Conservation (phyloP, 306 rosid species). For the Geum urbanum region DNA sequence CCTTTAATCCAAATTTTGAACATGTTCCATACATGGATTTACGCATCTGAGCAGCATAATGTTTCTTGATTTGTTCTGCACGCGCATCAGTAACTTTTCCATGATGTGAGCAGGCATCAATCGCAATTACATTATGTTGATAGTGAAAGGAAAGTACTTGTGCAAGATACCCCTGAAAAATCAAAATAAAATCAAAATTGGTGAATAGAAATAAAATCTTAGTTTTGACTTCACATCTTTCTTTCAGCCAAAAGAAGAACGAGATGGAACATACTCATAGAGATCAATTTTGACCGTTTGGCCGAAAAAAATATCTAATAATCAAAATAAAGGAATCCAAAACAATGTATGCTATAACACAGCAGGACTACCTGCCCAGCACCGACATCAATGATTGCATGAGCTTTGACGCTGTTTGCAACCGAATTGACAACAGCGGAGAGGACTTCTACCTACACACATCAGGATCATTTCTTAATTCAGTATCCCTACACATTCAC, state of each 20-base stretch:
- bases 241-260: constrained; percentile 7
- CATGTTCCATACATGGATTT: constrained; percentile 55
- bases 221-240: neutral
- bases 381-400: constrained; percentile 73
- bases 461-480: constrained; percentile 15
- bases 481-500: constrained; percentile 22
- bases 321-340: neutral
- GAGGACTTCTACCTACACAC: constrained; percentile 68
- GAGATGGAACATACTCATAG: neutral
- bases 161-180: constrained; percentile 85
- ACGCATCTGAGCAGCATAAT: constrained; percentile 62
- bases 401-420: constrained; percentile 47
- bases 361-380: constrained; percentile 78
- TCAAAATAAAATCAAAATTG: too few relatives aligned
- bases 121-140: constrained; percentile 72
- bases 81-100: constrained; percentile 72
- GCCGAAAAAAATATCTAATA: neutral
- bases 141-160: constrained; percentile 83
- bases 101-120: constrained; percentile 91
- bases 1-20: too few relatives aligned
- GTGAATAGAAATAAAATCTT: neutral
- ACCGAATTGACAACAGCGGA: constrained; percentile 58
- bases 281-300: neutral
- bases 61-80: constrained; percentile 65
- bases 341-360: constrained; percentile 7